Evolutionary conservation across 2,329 filamentous ascomycete species (phyloP), one percentile per base, ranked within the genome.

Genomic region (Aspergillus proliferans): DNA sequence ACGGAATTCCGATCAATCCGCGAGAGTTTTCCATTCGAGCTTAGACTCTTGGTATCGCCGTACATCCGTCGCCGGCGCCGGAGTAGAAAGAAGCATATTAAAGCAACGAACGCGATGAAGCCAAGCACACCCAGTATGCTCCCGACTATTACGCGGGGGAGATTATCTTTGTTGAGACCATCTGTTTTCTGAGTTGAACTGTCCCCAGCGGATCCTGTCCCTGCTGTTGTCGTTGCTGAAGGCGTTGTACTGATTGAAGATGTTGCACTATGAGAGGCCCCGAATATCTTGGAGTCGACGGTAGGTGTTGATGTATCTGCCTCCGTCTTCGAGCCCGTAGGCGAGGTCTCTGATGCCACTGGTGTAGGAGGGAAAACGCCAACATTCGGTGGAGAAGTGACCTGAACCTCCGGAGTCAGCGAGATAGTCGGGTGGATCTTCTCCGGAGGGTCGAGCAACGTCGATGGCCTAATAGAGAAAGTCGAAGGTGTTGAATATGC

Each of bases 141-240:
- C 1, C 64, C 67, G 30, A 67, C 54, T 26, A 68, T 57, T 6
- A 51, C 48, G n/a, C 56, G 54, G 15, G 60, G 49, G 3, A 54
- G 43, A 7, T 38, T 33, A 30, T 39, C 26, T 14, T 43, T 34
- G 15, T 45, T 52, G 14, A n/a, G 39, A 4, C 49, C 43, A 2
- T 10, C 14, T 10, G 48, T 43, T 14, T 40, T 33, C 30, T 40
- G 19, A 21, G 42, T 41, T 19, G 9, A 26, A 12, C 26, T 12
- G 39, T 21, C 14, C 7, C 12, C 12, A 21, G 39, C 15, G 7
- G 15, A 15, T 19, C 30, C 40, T 21, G 45, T 22, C 18, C 45
- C 19, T 40, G 7, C 40, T 46, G 36, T 40, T 12, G 19, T 40
- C 4, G 38, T 21, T 10, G 38, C 38, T 9, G 15, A 22, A 10